Percentiles rank a stretch among this genome's conserved stretches.
Conservation (phyloP, 2,329 filamentous ascomycete genomes). For the Aspergillus glaucus region DNA sequence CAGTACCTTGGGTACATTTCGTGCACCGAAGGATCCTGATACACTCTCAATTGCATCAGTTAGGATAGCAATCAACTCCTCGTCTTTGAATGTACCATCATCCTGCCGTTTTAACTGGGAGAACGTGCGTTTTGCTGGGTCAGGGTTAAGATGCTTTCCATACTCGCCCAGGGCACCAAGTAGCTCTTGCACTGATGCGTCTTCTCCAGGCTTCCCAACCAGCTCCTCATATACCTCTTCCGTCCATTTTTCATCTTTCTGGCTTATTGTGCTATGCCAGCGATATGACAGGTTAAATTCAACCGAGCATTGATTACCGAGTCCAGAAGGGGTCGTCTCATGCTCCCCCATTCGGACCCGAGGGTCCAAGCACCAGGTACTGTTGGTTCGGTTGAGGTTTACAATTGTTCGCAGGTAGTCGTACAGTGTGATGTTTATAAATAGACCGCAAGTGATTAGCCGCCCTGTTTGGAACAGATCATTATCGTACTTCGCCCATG, state of each 20-base stretch:
- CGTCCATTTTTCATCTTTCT: neutral
- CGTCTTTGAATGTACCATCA: slow-evolving; percentile 2
- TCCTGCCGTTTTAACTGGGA: neutral
- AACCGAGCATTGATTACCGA: neutral
- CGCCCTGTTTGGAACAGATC: slow-evolving; percentile 31
- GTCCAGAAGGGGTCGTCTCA: neutral
- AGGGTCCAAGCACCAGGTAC: neutral
- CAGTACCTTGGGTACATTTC: neutral
- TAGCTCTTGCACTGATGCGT: neutral
- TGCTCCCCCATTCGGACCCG: neutral
- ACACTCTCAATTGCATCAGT: neutral
- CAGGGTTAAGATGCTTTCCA: neutral
- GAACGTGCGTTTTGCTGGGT: slow-evolving; percentile 3
- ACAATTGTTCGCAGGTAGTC: neutral
- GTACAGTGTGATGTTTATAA: slow-evolving; percentile 18
- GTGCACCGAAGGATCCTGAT: neutral
- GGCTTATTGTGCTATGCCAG: neutral
- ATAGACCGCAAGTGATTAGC: slow-evolving; percentile 26
- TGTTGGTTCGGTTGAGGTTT: neutral
- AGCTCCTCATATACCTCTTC: neutral
- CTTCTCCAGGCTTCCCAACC: neutral
- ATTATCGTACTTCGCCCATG: slow-evolving; percentile 30
- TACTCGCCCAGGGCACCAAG: neutral
- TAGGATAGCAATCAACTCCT: slow-evolving; percentile 2
- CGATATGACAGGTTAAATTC: neutral